These are phyloP conservation scores for Solanum chacoense DNA, from an alignment of 305 asterid genomes.

Conservation along the genomic window DNA sequence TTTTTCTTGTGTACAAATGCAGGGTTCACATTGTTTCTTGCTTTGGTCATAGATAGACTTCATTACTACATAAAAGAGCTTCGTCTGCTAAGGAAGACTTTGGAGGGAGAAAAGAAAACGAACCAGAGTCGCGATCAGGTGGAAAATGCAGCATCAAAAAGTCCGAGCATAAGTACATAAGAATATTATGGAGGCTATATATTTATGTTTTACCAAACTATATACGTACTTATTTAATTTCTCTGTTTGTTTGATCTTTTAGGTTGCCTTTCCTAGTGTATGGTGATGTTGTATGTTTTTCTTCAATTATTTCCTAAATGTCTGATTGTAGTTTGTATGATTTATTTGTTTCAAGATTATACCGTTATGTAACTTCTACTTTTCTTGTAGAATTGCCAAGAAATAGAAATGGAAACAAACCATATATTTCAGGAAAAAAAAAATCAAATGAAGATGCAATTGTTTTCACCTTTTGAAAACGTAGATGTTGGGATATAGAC, in stretches of 20 bases:
- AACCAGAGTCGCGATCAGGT: conserved; percentile 17
- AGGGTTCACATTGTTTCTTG: conserved; percentile 69
- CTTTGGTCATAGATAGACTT: conserved; percentile 73
- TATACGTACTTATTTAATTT: too few species aligned
- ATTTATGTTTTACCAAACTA: background rate
- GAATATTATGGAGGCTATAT: background rate
- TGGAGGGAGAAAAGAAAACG: conserved; percentile 48
- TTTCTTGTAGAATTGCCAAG: background rate
- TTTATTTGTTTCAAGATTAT: background rate
- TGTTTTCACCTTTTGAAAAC: background rate
- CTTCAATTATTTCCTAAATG: background rate
- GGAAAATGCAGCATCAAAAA: background rate
- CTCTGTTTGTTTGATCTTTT: background rate
- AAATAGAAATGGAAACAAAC: background rate
- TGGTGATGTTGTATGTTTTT: background rate
- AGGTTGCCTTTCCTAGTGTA: background rate
- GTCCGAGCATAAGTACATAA: background rate
- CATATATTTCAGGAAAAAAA: background rate
- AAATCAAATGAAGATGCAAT: background rate
- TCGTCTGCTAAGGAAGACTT: conserved; percentile 43
- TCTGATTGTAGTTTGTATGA: background rate
- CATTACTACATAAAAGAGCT: conserved; percentile 80
- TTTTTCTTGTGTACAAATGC: conserved; percentile 3
- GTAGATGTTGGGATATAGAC: background rate
- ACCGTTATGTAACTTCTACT: background rate